Evolutionary conservation across 495 filamentous ascomycete species (phyloP), one percentile per base, ranked within the genome.

Genomic region (Pyronema omphalodes): DNA sequence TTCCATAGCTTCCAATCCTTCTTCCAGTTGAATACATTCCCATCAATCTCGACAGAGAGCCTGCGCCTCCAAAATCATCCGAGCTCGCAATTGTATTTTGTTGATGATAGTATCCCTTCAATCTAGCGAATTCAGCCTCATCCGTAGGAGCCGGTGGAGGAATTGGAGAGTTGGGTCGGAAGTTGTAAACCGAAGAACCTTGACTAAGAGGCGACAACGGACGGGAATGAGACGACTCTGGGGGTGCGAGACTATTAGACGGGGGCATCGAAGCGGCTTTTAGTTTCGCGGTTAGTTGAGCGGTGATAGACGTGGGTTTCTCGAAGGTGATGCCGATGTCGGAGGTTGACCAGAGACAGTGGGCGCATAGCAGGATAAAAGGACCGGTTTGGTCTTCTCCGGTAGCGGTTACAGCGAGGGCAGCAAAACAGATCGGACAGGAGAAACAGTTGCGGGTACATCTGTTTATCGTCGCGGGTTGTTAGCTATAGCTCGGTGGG

Each of bases 401-500:
- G 55, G 85, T 67, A 17, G 77, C 76, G 52, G 74, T 83, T 41
- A 93, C 81, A 17, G 79, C 71, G 8, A 94, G 73, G 17, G 84
- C 83, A 1, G 86, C 77, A n/a, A 81, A 80, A 66, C 91, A 98
- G 54, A 83, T 69, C 1, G 91, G 93, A 60, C 91, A 98, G 64
- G 88, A 83, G 72, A 88, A 95, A 67, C 91, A 98, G 62, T 86
- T 94, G 56, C 91, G 76, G 14, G 86, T 85, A 63, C 91, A 98
- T 65, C 91, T 96, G 57, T 40, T 1, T 23, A 47, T 19, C 12
- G 9, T 9, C 18, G 44, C 5, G 23, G 23, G 23, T 29, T 9
- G 17, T 47, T 23, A 47, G 44, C 44, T 47, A 17, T 19, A 36
- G 23, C 23, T 29, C 23, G 23, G 23, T 29, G 23, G 23, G 19